Evolutionary conservation across 2,329 filamentous ascomycete genomes (phyloP), one percentile per base, ranked within the genome.

Genomic region (Alternaria sp.): DNA sequence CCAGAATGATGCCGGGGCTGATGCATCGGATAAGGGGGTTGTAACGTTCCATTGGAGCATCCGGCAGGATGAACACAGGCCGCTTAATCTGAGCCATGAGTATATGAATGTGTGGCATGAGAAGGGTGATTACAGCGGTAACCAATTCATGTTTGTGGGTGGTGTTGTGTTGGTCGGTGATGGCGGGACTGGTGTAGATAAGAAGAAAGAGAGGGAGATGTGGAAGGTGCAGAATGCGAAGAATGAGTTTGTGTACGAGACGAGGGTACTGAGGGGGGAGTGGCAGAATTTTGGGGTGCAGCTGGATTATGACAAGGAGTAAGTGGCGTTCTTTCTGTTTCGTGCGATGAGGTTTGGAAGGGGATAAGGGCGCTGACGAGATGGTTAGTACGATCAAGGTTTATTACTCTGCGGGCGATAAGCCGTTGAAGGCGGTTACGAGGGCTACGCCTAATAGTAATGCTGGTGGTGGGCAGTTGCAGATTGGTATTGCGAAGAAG

Each of bases 51-150:
- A 76, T 44, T 76, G 72, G 73, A 72, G 69, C 45, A 58, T 76
- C 3, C 53, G 25, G 28, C 69, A 73, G 37, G 72, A 75, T 62
- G 1, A 21, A 3, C 49, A 26, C 4, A 61, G 59, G 23, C 47
- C 63, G 11, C 18, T 75, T 43, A 76, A 76, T 50, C 43, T 76
- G 14, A 71, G 61, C 9, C 74, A 76, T 56, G 74, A 75, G 55
- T 76, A 75, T 55, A 73, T 75, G 72, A 75, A 74, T 28, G 69
- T 75, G 18, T 75, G 71, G 72, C 73, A 75, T 47, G 73, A 75
- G 60, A 65, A 61, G 45, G 70, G 70, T 7, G 73, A 75, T 55
- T 75, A 70, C 26, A 45, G 45, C 1, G 71, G 70, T 4, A 76
- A 75, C 26, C 73, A 76, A 30, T 75, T 73, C 21, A 68, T 60